Evolutionary conservation across 805 yeast genomes (phyloP).

Genomic region (Saccharomycopsis sp.): DNA sequence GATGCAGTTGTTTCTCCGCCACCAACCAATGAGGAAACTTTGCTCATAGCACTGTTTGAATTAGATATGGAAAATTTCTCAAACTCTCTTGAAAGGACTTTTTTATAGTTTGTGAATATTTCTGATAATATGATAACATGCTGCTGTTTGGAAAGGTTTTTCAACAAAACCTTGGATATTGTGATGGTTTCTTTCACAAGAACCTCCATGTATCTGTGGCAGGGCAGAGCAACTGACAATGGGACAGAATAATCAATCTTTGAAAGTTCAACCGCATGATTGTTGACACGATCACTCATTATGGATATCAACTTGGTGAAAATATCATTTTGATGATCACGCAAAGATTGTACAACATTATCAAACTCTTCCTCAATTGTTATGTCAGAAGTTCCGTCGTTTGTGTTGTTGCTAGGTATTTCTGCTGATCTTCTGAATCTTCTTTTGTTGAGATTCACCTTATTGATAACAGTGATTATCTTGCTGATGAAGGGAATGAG

Average conservation of each 20-base stretch:
- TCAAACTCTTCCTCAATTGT: conserved; percentile 31
- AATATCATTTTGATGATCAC: conserved; percentile 56
- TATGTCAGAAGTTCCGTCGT: conserved; percentile 13
- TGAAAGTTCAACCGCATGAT: conserved; percentile 40
- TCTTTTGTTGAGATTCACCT: conserved; percentile 7
- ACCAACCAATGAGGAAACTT: too few relatives aligned
- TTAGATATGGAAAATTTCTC: conserved; percentile 30
- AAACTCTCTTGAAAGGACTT: conserved; percentile 43
- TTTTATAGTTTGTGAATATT: conserved; percentile 46
- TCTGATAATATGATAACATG: conserved; percentile 30
- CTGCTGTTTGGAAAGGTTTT: conserved; percentile 45
- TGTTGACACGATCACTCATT: conserved; percentile 54
- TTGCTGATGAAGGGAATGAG: conserved; percentile 31
- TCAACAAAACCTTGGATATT: conserved; percentile 48
- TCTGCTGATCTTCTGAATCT: conserved; percentile 12
- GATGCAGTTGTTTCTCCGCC: too few relatives aligned
- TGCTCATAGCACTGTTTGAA: conserved; percentile 10
- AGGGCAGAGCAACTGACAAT: conserved; percentile 29
- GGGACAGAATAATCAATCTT: conserved; percentile 44
- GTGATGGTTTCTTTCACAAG: conserved; percentile 60
- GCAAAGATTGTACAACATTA: conserved; percentile 33
- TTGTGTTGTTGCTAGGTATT: conserved; percentile 8
- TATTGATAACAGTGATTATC: conserved; percentile 27
- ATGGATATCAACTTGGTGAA: conserved; percentile 56
- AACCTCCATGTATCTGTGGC: conserved; percentile 56